Evolutionary conservation across 306 rosid genomes (phyloP).

Genomic region (Cucumis hystrix): DNA sequence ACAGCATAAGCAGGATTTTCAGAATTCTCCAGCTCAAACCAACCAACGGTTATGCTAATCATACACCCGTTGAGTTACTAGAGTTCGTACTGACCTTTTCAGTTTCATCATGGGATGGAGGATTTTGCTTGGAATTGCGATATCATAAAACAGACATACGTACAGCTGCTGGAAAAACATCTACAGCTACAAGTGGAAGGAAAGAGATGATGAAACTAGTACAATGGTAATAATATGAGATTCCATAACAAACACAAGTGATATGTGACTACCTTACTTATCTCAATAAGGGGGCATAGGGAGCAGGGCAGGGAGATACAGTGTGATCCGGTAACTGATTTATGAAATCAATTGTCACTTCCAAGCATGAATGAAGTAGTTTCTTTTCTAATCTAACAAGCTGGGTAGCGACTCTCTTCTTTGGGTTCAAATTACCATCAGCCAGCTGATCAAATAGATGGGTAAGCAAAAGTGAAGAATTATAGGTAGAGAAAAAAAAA

Average conservation of each 20-base stretch:
- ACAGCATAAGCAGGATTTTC: neutral
- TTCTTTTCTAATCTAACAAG: slow-evolving; percentile 72
- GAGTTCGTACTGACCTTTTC: neutral
- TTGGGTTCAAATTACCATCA: slow-evolving; percentile 57
- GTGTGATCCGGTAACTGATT: slow-evolving; percentile 64
- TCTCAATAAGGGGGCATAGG: slow-evolving; percentile 65
- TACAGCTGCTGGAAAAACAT: neutral
- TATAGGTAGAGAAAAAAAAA: neutral
- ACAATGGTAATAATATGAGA: neutral
- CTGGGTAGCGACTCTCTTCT: slow-evolving; percentile 76
- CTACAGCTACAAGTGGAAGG: neutral
- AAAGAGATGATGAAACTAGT: neutral
- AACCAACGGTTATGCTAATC: neutral
- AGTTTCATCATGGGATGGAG: neutral
- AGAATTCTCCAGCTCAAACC: neutral
- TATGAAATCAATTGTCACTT: slow-evolving; percentile 44
- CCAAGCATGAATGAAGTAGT: slow-evolving; percentile 81
- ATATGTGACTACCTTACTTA: slow-evolving; percentile 19
- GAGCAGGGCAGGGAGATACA: slow-evolving; percentile 82
- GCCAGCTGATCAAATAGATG: slow-evolving; percentile 39
- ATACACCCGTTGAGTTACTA: neutral
- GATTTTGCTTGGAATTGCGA: slow-evolving; percentile 1
- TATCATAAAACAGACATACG: neutral
- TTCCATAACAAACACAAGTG: neutral
- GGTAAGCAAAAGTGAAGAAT: slow-evolving; percentile 7